These are phyloP conservation scores for Diplodia seriata DNA, from an alignment of 2,329 filamentous ascomycete genomes.

Conservation along the genomic window DNA sequence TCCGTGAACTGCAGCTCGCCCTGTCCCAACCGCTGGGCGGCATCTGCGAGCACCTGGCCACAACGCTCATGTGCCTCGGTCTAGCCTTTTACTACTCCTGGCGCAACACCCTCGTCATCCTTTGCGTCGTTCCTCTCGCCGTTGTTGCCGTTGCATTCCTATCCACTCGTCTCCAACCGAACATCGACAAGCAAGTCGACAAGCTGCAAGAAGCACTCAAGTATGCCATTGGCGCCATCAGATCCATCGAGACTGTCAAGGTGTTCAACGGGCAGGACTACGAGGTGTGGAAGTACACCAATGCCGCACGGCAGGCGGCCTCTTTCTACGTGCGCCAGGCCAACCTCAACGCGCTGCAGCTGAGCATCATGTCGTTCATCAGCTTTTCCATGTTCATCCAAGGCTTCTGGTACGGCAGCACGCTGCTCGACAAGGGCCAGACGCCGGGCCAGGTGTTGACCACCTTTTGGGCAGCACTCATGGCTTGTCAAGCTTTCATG, in stretches of 20 bases:
- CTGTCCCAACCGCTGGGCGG: constrained; percentile 81
- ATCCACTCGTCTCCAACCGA: constrained; percentile 66
- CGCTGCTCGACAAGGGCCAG: constrained; percentile 67
- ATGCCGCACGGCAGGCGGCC: constrained; percentile 64
- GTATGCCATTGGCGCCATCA: constrained; percentile 71
- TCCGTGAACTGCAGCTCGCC: constrained; percentile 79
- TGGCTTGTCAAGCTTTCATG: constrained; percentile 77
- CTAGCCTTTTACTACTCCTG: constrained; percentile 83
- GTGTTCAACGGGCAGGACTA: constrained; percentile 77
- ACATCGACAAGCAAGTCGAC: constrained; percentile 72
- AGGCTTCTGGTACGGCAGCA: constrained; percentile 86
- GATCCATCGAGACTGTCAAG: constrained; percentile 84
- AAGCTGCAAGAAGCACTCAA: constrained; percentile 76
- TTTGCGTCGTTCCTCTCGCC: constrained; percentile 75
- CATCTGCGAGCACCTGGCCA: constrained; percentile 68
- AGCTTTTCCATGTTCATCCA: constrained; percentile 81
- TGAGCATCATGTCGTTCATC: constrained; percentile 75
- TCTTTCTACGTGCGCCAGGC: constrained; percentile 72
- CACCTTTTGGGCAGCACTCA: constrained; percentile 83
- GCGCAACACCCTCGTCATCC: constrained; percentile 80
- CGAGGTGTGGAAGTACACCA: constrained; percentile 71
- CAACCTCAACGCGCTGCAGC: constrained; percentile 72
- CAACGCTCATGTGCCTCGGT: constrained; percentile 68
- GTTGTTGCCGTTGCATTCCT: constrained; percentile 65
- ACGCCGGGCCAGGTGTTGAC: constrained; percentile 75